Percentiles rank a stretch among this genome's conserved stretches.
phyloP scores from a whole-genome alignment of 169 alveolate species.

The Ichthyophthirius multifiliis region DNA sequence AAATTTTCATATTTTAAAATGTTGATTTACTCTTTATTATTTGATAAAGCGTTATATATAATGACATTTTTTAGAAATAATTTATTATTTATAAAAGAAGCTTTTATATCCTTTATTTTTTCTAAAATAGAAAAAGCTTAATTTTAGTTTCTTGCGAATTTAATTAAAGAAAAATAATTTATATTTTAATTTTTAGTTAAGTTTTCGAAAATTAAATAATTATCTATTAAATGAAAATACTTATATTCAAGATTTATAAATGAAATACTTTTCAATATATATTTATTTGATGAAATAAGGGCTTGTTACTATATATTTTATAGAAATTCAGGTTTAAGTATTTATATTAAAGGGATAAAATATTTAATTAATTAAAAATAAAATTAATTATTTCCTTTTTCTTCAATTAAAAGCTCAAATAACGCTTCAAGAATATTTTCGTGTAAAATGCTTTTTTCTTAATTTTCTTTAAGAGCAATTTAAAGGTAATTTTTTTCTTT shows the following conservation, averaged over 20 bases:
- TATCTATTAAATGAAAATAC: neutral
- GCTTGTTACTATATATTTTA: neutral
- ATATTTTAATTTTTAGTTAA: neutral
- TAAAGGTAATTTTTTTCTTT: neutral
- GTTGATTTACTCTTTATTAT: no score
- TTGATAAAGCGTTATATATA: no score
- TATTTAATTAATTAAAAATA: neutral
- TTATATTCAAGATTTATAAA: neutral
- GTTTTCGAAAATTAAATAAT: neutral
- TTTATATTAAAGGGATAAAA: neutral
- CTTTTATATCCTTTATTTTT: no score
- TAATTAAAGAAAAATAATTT: no score
- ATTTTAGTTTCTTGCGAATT: no score
- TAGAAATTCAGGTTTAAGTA: neutral
- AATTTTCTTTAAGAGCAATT: neutral
- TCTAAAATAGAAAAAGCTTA: no score
- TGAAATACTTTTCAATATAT: neutral
- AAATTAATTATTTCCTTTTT: neutral
- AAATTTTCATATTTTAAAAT: no score
- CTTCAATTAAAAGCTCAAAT: neutral
- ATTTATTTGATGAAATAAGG: neutral
- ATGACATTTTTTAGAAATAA: no score
- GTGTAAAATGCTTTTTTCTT: neutral
- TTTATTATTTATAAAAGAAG: no score
- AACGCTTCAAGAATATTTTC: neutral